Evolutionary conservation across 2,329 filamentous ascomycete genomes (phyloP), one percentile per base, ranked within the genome.

Genomic region (Aspergillus aculeatinus): DNA sequence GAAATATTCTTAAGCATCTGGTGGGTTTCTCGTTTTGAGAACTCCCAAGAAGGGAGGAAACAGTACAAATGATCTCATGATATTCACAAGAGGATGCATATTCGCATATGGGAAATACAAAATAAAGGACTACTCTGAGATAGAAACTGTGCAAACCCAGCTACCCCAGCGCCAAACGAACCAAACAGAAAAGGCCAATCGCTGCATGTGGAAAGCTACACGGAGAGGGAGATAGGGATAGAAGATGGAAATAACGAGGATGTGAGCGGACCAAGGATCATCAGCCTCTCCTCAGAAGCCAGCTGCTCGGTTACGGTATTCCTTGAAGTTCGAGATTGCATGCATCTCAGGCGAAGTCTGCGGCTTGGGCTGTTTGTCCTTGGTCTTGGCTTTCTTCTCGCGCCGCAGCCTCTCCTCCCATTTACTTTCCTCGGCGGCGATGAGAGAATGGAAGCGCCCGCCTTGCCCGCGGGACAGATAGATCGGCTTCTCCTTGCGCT

Each of bases 401-500:
- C 64, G 69, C 5, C 69, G 71, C 55, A 64, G 69, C 56, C 70
- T 77, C 52, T 79, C 78, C 60, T 81, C 79, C 80, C 81, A 83
- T 50, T 78, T 71, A 54, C 78, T 78, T 63, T 84, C 82, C 63
- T 84, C 82, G 0, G 76, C 72, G 2, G 80, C 79, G 54, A 83
- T 80, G 69, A 82, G 73, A 7, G 79, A 74, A 60, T 83, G 80
- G 61, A 84, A 83, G 57, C 76, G 77, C 6, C 80, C 78, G 21
- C 81, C 79, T 58, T 83, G 81, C 10, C 82, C 82, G 35, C 82
- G 74, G 9, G 79, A 75, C 59, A 84, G 77, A 61, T 84, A 84
- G 19, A 82, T 67, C 0, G 81, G 80, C 44, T 81, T 78, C 67
- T 87, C 87, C 25, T 81, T 80, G 12, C 88, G 86, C 21, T 80